Conservation (phyloP, 2,329 filamentous ascomycete species). For the Botrytis paeoniae region DNA sequence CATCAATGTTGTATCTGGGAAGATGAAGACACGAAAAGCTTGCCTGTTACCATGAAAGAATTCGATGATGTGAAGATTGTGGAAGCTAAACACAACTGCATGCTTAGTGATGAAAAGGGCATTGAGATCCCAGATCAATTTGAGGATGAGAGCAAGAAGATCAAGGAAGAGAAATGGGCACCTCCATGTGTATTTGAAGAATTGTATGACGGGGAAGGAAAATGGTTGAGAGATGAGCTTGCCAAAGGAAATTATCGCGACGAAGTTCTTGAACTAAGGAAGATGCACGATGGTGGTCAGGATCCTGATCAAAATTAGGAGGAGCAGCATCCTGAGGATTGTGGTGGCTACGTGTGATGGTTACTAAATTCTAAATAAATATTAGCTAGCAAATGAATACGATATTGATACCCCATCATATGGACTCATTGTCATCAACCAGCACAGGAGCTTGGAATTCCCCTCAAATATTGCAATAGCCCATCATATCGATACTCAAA, state of each 20-base stretch:
- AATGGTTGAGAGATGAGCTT: neutral
- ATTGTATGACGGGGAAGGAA: neutral
- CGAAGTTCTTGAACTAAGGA: neutral
- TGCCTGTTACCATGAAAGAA: neutral
- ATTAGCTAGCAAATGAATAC: neutral
- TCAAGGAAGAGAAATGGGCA: neutral
- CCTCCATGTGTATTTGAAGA: neutral
- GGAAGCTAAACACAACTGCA: neutral
- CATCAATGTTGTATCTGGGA: slow-evolving; percentile 3
- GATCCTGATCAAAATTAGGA: neutral
- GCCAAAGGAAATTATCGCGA: neutral
- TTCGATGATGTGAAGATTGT: neutral
- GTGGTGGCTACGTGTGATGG: neutral
- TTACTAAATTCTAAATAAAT: neutral
- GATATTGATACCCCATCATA: neutral
- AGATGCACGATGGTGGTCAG: neutral
- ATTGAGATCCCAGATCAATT: neutral
- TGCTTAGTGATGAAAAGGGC: neutral
- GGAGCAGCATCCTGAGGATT: neutral
- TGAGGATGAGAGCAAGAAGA: neutral
- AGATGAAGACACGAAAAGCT: neutral
- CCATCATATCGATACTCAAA: neutral
- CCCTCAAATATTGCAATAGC: neutral
- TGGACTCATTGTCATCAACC: neutral
- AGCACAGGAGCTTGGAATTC: neutral